Evolutionary conservation across 495 filamentous ascomycete species (phyloP).

Genomic region (Lasiosphaeria ovina): DNA sequence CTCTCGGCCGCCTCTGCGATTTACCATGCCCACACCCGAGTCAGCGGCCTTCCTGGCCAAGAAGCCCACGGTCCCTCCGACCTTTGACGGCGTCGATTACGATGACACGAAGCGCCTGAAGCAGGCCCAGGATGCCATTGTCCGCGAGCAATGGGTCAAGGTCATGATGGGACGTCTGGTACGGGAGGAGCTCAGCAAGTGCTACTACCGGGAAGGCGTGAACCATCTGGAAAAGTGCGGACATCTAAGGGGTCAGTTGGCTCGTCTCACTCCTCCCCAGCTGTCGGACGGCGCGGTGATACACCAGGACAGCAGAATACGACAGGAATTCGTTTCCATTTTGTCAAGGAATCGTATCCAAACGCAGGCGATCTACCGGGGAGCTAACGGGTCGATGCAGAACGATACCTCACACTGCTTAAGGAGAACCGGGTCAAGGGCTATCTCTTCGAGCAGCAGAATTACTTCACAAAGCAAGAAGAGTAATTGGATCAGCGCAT

Average conservation of each 20-base stretch:
- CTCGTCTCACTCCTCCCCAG: background rate
- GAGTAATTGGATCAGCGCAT: conserved; percentile 9
- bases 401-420: conserved; percentile 89
- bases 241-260: conserved; percentile 74
- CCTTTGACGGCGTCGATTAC: conserved; percentile 97
- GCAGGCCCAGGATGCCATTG: conserved; percentile 88
- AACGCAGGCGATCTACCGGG: background rate
- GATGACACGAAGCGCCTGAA: conserved; percentile 86
- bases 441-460: conserved; percentile 89
- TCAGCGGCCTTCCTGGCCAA: conserved; percentile 88
- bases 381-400: conserved; percentile 42
- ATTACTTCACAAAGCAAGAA: conserved; percentile 62
- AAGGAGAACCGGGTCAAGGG: conserved; percentile 81
- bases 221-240: conserved; percentile 99
- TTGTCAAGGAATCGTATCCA: background rate
- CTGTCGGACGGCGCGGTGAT: background rate
- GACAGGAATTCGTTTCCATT: background rate
- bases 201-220: conserved; percentile 89
- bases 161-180: conserved; percentile 96
- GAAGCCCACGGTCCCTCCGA: conserved; percentile 90
- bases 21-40: conserved; percentile 80
- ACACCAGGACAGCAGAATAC: background rate
- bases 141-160: conserved; percentile 96
- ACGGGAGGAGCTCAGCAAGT: conserved; percentile 91
- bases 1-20: conserved; percentile 7